Base-by-base conservation (phyloP, 169 alveolate genomes). In the Cystoisospora suis region DNA sequence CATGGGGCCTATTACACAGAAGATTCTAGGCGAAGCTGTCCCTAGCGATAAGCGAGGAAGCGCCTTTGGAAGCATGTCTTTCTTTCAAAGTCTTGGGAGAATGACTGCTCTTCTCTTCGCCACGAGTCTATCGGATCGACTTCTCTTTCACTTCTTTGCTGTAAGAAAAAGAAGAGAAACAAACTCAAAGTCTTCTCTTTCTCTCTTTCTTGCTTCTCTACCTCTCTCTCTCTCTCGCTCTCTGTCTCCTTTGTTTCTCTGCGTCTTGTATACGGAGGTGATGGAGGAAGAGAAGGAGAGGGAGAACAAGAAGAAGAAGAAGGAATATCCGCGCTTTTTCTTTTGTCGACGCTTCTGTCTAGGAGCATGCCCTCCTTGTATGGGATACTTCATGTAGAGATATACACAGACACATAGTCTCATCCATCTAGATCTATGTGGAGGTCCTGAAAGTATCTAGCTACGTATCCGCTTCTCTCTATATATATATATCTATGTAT, bases 1-100 rank as follows among this genome's bases (percentile, higher is more conserved):
- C 80, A 92, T 95, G 81, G 97, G 96, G 9, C 97, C 97, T 36
- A 56, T 94, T 17, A 92, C 96, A 46, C 97, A 95, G 90, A 94
- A 95, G 86, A 94, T 95, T n/a, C 90, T 95, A 44, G 96, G 96
- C 58, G 96, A 94, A 56, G 94, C 95, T 38, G 94, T 94, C 53
- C 86, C 92, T 70, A 87, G 94, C 69, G 96, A 91, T 75, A 86
- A 90, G 12, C 77, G 94, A 38, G 96, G 97, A 3, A 70, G 93
- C 65, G 94, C 96, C 23, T 95, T 94, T 79, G 97, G 97, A 49
- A 77, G 92, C 90, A 94, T 95, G 23, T 94, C 92, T 49, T 93
- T 94, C 47, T 92, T 94, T 23, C 93, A 95, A 45, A 91, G 96
- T 87, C 70, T 94, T 27, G 97, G 96, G 1, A 80, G 96, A 65